Evolutionary conservation across 768 basidiomycete species (phyloP), one percentile per base, ranked within the genome.

Genomic region (Xerocomellus intermedius): DNA sequence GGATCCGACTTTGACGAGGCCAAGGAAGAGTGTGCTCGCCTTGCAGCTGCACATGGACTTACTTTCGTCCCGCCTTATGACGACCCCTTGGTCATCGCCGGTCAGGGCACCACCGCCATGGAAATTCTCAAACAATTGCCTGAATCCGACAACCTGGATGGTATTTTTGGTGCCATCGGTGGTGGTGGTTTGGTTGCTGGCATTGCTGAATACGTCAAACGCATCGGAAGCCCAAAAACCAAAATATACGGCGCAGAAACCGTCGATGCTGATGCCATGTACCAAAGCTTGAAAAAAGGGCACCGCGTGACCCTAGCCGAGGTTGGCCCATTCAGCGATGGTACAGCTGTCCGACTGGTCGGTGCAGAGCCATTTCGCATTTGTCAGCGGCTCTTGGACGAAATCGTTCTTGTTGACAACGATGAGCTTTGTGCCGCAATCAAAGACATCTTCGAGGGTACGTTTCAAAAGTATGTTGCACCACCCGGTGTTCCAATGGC

Each of bases 371-470:
- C 93, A 0, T 97, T 98, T 74, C 82, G 96, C 55, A 83, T 99
- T 57, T 98, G 96, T 74, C 80, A 89, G 70, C 78, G 88, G 44
- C 77, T 91, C 36, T 72, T 98, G 19, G 94, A 98, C 62, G 85
- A 82, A 3, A 73, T 98, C 33, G 84, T 94, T 47, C 82, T 87
- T 65, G 91, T 89, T 30, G 84, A 91, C 67, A 98, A 97, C 59
- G 97, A 99, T 67, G 96, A 96, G 70, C 85, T 99, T 42, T 99
- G 97, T 68, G 97, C 97, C 8, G 94, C 94, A 6, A 98, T 98
- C 75, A 98, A 98, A 74, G 97, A 99, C 65, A 89, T 98, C 30
- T 99, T 98, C 65, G 94, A 98, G 77, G 96, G 96, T 92, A 57
- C 55, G 76, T 57, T 8, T 38, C 22, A 26, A 22, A 32, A 10